Evolutionary conservation across 2,329 filamentous ascomycete species (phyloP), one percentile per base, ranked within the genome.

Genomic region (Beauveria rudraprayagi): DNA sequence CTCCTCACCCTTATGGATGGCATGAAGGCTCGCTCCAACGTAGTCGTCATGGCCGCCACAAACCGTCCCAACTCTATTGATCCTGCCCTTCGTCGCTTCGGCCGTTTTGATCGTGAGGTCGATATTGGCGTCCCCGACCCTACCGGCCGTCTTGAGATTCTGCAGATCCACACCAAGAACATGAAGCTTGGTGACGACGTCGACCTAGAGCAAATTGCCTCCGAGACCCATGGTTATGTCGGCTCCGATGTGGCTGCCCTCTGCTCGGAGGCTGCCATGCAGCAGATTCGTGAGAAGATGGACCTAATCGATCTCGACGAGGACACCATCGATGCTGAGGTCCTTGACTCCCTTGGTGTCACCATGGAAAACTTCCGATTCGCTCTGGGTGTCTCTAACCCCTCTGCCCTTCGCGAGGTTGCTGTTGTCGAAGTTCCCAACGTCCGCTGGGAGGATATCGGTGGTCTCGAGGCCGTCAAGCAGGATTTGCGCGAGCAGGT

Each of bases 321-420:
- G 80, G 94, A 99, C 72, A 99, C 94, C 64, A 99, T 99, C 65
- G 94, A 99, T 70, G 94, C 94, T 34, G 94, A 99, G 80, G 94
- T 99, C 57, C 85, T 99, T 60, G 94, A 99, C 78, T 97, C 94
- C 51, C 87, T 99, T 52, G 94, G 94, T 75, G 94, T 99, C 54
- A 99, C 94, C 64, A 97, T 97, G 91, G 94, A 99, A 78, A 99
- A 99, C 85, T 99, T 99, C 91, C 90, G 92, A 70, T 99, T 96
- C 71, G 93, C 94, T 63, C 89, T 99, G 56, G 94, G 94, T 70
- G 92, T 97, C 63, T 97, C 92, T 77, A 99, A 99, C 85, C 94
- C 94, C 70, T 97, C 94, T 66, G 94, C 94, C 67, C 91, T 99
- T 61, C 94, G 94, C 77, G 94, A 99, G 79, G 94, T 99, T 71